phyloP scores from a whole-genome alignment of 768 basidiomycete genomes.

The Termitomyces sp. region DNA sequence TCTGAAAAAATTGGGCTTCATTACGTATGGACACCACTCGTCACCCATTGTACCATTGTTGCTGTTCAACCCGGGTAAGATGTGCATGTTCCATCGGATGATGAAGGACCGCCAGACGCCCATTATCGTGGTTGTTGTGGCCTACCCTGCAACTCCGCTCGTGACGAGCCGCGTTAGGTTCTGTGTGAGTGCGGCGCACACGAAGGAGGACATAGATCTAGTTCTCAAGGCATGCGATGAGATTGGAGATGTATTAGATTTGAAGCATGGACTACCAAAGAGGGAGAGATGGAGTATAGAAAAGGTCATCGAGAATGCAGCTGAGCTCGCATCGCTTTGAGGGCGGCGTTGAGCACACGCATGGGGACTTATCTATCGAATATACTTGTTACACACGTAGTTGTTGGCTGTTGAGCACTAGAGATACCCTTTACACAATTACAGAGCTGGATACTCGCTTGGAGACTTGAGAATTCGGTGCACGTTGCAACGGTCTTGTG shows the following conservation, averaged over 20 bases:
- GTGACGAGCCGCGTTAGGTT: conserved; percentile 87
- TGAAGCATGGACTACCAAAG: conserved; percentile 65
- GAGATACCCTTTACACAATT: not conserved
- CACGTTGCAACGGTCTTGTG: not conserved
- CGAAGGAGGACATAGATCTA: conserved; percentile 92
- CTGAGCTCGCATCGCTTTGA: conserved; percentile 48
- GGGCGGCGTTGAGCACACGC: not conserved
- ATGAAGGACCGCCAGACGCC: conserved; percentile 80
- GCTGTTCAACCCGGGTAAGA: conserved; percentile 90
- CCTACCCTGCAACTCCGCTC: conserved; percentile 86
- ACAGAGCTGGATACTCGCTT: not conserved
- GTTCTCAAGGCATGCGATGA: conserved; percentile 87
- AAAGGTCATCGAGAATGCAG: conserved; percentile 62
- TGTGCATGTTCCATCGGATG: conserved; percentile 85
- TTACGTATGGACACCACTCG: conserved; percentile 87
- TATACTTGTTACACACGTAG: not conserved
- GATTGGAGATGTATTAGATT: conserved; percentile 81
- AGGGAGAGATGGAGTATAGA: conserved; percentile 75
- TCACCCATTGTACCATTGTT: conserved; percentile 93
- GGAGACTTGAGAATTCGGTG: not conserved
- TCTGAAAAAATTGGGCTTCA: conserved; percentile 89
- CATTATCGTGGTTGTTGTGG: conserved; percentile 85
- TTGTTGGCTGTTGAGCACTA: not conserved
- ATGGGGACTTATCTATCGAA: not conserved
- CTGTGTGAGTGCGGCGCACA: conserved; percentile 92